phyloP scores from a whole-genome alignment of 306 rosid genomes.

The Cercis canadensis region DNA sequence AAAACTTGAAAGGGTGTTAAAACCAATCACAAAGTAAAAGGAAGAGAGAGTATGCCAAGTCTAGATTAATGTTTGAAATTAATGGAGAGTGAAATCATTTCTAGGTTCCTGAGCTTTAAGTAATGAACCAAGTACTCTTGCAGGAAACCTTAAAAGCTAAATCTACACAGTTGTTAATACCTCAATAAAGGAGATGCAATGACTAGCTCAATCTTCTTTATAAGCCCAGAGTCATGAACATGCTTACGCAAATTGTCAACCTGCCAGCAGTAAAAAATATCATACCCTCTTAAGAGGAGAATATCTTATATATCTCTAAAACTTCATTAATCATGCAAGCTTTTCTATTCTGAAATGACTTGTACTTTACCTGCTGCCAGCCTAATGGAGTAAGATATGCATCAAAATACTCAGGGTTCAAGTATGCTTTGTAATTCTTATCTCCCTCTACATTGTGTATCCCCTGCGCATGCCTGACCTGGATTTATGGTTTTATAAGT shows the following conservation, averaged over 20 bases:
- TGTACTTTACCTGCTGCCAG: slow-evolving; percentile 75
- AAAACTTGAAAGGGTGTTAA: not conserved
- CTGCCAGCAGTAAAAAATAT: slow-evolving; percentile 13
- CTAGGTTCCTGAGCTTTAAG: too few species aligned
- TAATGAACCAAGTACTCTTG: too few species aligned
- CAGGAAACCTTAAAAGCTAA: too few species aligned
- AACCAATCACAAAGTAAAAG: not conserved
- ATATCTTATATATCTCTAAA: slow-evolving; percentile 5
- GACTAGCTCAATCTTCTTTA: slow-evolving; percentile 46
- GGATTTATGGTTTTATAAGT: slow-evolving; percentile 33
- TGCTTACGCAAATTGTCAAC: slow-evolving; percentile 54
- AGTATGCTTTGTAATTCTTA: slow-evolving; percentile 64
- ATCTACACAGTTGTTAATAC: slow-evolving; percentile 21
- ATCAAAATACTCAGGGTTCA: slow-evolving; percentile 71
- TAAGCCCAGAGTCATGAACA: slow-evolving; percentile 44
- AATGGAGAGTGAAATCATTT: too few species aligned
- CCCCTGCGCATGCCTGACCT: slow-evolving; percentile 99
- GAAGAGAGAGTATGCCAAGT: slow-evolving; percentile 8
- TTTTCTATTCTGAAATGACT: slow-evolving; percentile 8
- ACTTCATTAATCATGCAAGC: slow-evolving; percentile 17
- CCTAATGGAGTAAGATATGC: slow-evolving; percentile 88
- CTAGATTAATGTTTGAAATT: too few species aligned
- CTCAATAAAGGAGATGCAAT: slow-evolving; percentile 53
- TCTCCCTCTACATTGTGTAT: slow-evolving; percentile 93
- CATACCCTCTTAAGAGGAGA: slow-evolving; percentile 30